Base-by-base conservation (phyloP, 371 early-diverging fungal genomes). In the Mortierella sp. region DNA sequence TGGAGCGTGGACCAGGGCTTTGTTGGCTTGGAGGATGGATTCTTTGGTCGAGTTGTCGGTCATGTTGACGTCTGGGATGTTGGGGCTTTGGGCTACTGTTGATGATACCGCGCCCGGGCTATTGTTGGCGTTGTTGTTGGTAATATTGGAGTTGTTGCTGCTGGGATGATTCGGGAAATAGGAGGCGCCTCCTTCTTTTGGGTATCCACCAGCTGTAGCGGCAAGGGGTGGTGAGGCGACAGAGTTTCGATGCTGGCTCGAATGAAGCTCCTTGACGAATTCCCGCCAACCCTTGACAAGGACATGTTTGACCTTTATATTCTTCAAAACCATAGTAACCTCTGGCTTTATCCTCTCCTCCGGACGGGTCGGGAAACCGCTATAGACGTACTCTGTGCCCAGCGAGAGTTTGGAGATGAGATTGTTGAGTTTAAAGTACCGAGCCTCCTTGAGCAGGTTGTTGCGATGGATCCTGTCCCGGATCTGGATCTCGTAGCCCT, bases 401-500 rank as follows among this genome's bases (percentile, higher is more conserved):
- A 83, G 52, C 19, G 83, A 83, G 19, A 92, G 75, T 72, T 91
- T 91, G 29, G 90, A 91, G 7, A 80, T 81, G 11, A 92, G 76
- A 29, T 86, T 85, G 50, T 86, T 86, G 64, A 92, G 85, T 44
- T 87, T 89, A 69, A 91, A 92, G 70, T 90, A 92, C 26, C 89
- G 86, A 2, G 92, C 89, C 71, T 92, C 92, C 71, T 87, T 90
- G 29, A 92, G 76, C 37, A 92, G 68, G 65, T 92, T 92, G 58
- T 85, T 87, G 64, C 91, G 86, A 68, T 92, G 92, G n/a, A 88
- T 81, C 71, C 89, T 91, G 73, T 91, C 91, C 48, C 87, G 85
- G 70, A 92, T 89, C 43, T 85, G 80, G 45, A 92, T 87, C 1
- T 89, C 89, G 55, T 92, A 92, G 13, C 92, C 92, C 52, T 90